Evolutionary conservation across 768 basidiomycete genomes (phyloP).

Genomic region (Phylloporus arenicola): DNA sequence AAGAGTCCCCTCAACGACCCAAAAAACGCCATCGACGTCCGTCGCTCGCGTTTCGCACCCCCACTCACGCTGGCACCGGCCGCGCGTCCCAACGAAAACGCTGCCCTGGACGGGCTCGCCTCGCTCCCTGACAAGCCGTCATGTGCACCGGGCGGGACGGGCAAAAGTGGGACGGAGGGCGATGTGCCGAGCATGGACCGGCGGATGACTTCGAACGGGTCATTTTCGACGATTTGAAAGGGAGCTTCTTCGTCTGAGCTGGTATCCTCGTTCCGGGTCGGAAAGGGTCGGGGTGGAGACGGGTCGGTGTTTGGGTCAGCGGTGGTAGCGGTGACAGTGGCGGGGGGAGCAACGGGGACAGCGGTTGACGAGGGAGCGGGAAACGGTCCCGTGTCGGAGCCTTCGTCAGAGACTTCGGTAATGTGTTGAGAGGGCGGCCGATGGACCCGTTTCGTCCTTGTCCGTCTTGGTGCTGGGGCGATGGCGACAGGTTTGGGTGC

Average conservation of each 20-base stretch:
- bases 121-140: not conserved
- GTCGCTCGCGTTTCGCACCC: slow-evolving; percentile 15
- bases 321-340: not conserved
- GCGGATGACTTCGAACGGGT: slow-evolving; percentile 20
- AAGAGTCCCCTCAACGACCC: slow-evolving; percentile 27
- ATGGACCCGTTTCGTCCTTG: slow-evolving; percentile 6
- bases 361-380: not conserved
- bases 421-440: slow-evolving; percentile 25
- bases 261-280: slow-evolving; percentile 3
- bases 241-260: slow-evolving; percentile 16
- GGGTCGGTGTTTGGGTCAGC: not conserved
- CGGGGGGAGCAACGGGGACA: not conserved
- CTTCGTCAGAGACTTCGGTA: slow-evolving; percentile 21
- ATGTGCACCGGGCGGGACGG: not conserved
- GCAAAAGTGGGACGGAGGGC: not conserved
- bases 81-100: not conserved
- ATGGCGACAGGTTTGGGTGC: not conserved
- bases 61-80: not conserved
- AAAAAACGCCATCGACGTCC: slow-evolving; percentile 19
- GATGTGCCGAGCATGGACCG: slow-evolving; percentile 3
- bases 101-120: not conserved
- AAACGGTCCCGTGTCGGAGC: not conserved
- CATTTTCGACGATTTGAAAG: slow-evolving; percentile 23
- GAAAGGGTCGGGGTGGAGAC: not conserved
- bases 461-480: not conserved